Evolutionary conservation across 1,284 basidiomycete species (phyloP), one percentile per base, ranked within the genome.

Genomic region (Sanghuangporus baumii): DNA sequence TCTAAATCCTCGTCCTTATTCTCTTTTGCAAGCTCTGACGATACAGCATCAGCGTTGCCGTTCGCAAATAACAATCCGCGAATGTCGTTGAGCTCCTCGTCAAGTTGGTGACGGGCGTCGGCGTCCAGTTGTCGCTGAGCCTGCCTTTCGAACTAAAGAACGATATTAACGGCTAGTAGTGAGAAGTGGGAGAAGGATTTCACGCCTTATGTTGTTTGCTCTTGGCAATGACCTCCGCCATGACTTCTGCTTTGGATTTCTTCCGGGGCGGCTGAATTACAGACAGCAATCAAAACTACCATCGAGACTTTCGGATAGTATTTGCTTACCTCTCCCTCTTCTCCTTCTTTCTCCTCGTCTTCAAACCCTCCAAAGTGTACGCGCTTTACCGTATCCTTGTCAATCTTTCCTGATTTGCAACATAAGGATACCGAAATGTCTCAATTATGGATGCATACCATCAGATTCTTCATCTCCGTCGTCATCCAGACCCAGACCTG

Each of bases 221-320:
- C 76, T 99, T 99, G 12, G 94, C 92, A 57, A 99, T 95, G 57
- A 99, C 90, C 74, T 99, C 97, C 1, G 91, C 86, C 97, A 99
- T 99, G 65, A 98, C 93, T 72, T 99, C 96, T 3, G 92, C 89
- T 76, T 98, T 98, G 16, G 88, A 86, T 77, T 93, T 96, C 75
- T 94, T 94, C 65, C 87, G 80, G 55, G 84, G 83, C 11, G 88
- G 88, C 90, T 94, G 40, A 18, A 23, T 16, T 5, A 67, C 4
- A 41, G 52, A 43, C 31, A n/a, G 41, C 37, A 31, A 54, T 26
- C 55, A 59, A n/a, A 34, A 40, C 66, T 55, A 41, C 20, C 16
- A 46, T 16, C 43, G 20, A 46, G 7, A 18, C 43, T n/a, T n/a
- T 40, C 20, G 4, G 20, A 18, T 59, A 8, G 46, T 38, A 43